Evolutionary conservation across 352 stramenopile species (phyloP).

Genomic region (Pythium folliculosum): DNA sequence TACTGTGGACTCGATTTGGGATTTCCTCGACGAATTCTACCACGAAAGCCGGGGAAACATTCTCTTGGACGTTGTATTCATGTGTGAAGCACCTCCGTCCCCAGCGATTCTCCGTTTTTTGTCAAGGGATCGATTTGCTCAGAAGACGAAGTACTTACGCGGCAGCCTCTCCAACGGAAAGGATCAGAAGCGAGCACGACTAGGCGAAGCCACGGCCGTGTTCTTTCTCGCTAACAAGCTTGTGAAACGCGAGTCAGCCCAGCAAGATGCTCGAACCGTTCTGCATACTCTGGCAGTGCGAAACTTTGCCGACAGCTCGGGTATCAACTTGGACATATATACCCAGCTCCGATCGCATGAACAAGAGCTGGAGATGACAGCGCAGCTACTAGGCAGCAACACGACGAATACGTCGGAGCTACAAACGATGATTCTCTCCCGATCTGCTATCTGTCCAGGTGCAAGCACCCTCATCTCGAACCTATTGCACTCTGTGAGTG

Average conservation of each 20-base stretch:
- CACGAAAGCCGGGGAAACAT: slow-evolving; percentile 61
- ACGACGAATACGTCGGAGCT: slow-evolving; percentile 44
- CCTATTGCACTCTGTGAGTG: slow-evolving; percentile 54
- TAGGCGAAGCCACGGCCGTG: slow-evolving; percentile 50
- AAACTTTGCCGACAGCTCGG: slow-evolving; percentile 57
- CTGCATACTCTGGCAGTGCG: slow-evolving; percentile 60
- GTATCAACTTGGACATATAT: slow-evolving; percentile 55
- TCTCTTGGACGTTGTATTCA: slow-evolving; percentile 64
- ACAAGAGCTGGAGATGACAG: slow-evolving; percentile 50
- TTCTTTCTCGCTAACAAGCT: slow-evolving; percentile 64
- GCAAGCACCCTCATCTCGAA: slow-evolving; percentile 69
- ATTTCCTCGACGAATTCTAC: slow-evolving; percentile 79
- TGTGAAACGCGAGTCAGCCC: slow-evolving; percentile 24
- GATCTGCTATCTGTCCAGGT: slow-evolving; percentile 53
- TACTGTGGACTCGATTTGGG: slow-evolving; percentile 40
- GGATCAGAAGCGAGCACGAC: slow-evolving; percentile 52
- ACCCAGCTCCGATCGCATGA: slow-evolving; percentile 49
- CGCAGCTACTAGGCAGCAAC: slow-evolving; percentile 48
- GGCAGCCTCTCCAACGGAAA: slow-evolving; percentile 47
- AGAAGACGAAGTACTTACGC: slow-evolving; percentile 49
- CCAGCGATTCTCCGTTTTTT: slow-evolving; percentile 40
- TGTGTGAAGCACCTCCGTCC: slow-evolving; percentile 49
- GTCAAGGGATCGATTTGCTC: slow-evolving; percentile 47
- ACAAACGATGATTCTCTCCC: slow-evolving; percentile 58
- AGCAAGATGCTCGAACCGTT: slow-evolving; percentile 59